These are phyloP conservation scores for Cyberlindnera galapagoensis DNA, from an alignment of 805 yeast species.

Conservation along the genomic window DNA sequence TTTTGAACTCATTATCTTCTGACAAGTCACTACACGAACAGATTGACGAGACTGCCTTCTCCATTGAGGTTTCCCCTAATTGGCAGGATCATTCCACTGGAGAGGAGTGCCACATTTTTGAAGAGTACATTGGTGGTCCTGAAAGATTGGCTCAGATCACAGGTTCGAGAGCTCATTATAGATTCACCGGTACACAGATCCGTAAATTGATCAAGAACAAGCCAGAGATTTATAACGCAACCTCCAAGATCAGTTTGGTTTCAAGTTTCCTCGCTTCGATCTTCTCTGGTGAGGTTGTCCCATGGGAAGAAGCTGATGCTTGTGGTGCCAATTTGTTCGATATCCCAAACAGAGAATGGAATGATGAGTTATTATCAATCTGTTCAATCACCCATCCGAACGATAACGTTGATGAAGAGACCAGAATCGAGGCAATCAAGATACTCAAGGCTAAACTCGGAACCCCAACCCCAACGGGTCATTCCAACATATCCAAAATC, in stretches of 20 bases:
- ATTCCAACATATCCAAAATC: slow-evolving; percentile 43
- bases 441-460: slow-evolving; percentile 51
- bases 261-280: slow-evolving; percentile 74
- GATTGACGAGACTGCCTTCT: slow-evolving; percentile 44
- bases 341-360: slow-evolving; percentile 48
- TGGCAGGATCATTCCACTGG: slow-evolving; percentile 95
- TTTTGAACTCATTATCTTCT: slow-evolving; percentile 34
- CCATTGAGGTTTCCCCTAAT: slow-evolving; percentile 68
- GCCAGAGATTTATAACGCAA: slow-evolving; percentile 46
- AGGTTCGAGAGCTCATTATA: slow-evolving; percentile 82
- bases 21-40: slow-evolving; percentile 36
- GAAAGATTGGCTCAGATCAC: slow-evolving; percentile 56
- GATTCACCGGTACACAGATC: slow-evolving; percentile 92
- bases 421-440: slow-evolving; percentile 8
- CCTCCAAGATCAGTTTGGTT: slow-evolving; percentile 63
- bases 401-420: slow-evolving; percentile 16
- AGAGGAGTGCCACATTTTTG: slow-evolving; percentile 56
- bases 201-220: slow-evolving; percentile 54
- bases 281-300: slow-evolving; percentile 55
- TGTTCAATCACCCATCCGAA: slow-evolving; percentile 27
- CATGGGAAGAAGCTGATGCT: slow-evolving; percentile 78
- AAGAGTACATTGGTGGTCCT: slow-evolving; percentile 54
- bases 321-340: slow-evolving; percentile 93
- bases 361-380: slow-evolving; percentile 46
- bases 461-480: slow-evolving; percentile 41